phyloP scores from a whole-genome alignment of 2,329 filamentous ascomycete genomes.

The Phaeoacremonium minimum region DNA sequence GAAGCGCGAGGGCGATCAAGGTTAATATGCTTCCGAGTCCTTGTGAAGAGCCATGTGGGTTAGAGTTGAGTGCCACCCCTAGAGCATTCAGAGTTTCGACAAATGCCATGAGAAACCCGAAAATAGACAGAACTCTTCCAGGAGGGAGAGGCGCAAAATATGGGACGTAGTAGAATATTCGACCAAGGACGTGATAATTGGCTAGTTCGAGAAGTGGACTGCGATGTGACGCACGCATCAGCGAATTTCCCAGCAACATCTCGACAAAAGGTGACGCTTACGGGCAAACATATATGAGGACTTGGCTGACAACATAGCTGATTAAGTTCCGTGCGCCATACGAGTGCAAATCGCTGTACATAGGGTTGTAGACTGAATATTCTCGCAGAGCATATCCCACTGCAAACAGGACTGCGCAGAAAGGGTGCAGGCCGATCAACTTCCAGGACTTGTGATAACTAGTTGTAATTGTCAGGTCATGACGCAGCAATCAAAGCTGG shows the following conservation, averaged over 20 bases:
- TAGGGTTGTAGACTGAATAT: constrained; percentile 43
- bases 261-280: constrained; percentile 16
- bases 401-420: constrained; percentile 45
- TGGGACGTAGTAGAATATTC: constrained; percentile 51
- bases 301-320: constrained; percentile 23
- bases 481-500: neutral
- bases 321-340: constrained; percentile 16
- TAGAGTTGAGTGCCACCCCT: constrained; percentile 43
- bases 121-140: constrained; percentile 28
- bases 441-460: constrained; percentile 49
- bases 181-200: constrained; percentile 53
- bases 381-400: constrained; percentile 49
- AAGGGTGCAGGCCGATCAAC: constrained; percentile 43
- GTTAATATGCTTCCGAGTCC: too few species aligned
- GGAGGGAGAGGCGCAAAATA: constrained; percentile 43
- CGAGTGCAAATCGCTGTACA: too few species aligned
- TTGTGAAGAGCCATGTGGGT: too few species aligned
- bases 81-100: constrained; percentile 44
- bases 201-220: constrained; percentile 42
- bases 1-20: constrained; percentile 47
- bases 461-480: neutral
- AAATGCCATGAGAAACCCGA: constrained; percentile 33
- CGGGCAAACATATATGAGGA: constrained; percentile 33
- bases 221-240: neutral
- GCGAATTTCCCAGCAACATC: neutral